A percentile compares a stretch with the other conserved stretches of the same genome.
These are phyloP conservation scores for Globisporangium recalcitrans DNA, from an alignment of 352 stramenopile species.

Conservation along the genomic window DNA sequence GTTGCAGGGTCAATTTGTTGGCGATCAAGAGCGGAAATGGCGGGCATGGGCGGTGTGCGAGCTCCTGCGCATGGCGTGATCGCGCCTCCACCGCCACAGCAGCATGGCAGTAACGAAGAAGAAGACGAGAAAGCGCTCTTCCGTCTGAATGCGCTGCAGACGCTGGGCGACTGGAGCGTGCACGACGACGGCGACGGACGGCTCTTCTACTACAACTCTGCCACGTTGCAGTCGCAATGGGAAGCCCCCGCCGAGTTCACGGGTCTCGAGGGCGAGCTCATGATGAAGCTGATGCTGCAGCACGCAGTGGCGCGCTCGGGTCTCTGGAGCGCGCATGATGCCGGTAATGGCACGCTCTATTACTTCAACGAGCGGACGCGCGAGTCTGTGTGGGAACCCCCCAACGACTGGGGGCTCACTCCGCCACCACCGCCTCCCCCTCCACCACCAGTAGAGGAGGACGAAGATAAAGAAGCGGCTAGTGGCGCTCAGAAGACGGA, in stretches of 20 bases:
- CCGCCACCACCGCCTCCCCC: conserved; percentile 24
- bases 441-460: conserved; percentile 12
- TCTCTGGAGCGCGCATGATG: conserved; percentile 65
- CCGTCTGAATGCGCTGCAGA: conserved; percentile 46
- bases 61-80: conserved; percentile 1
- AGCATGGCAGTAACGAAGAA: neutral
- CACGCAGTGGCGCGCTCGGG: conserved; percentile 57
- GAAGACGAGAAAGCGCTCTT: conserved; percentile 19
- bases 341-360: conserved; percentile 67
- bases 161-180: conserved; percentile 60
- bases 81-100: conserved; percentile 16
- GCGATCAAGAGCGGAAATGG: neutral
- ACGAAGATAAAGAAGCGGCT: conserved; percentile 5
- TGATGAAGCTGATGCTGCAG: conserved; percentile 85
- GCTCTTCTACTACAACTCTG: conserved; percentile 74
- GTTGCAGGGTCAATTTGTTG: neutral
- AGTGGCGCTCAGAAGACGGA: neutral
- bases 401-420: conserved; percentile 46
- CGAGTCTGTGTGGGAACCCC: conserved; percentile 65
- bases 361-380: conserved; percentile 77
- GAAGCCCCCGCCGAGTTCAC: conserved; percentile 40
- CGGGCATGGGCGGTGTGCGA: neutral
- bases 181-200: conserved; percentile 67
- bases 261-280: conserved; percentile 57
- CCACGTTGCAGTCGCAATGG: conserved; percentile 51